Percentiles rank a stretch among this genome's conserved stretches.
Conservation (phyloP, 805 yeast genomes). For the Hagleromyces aurorensis region DNA sequence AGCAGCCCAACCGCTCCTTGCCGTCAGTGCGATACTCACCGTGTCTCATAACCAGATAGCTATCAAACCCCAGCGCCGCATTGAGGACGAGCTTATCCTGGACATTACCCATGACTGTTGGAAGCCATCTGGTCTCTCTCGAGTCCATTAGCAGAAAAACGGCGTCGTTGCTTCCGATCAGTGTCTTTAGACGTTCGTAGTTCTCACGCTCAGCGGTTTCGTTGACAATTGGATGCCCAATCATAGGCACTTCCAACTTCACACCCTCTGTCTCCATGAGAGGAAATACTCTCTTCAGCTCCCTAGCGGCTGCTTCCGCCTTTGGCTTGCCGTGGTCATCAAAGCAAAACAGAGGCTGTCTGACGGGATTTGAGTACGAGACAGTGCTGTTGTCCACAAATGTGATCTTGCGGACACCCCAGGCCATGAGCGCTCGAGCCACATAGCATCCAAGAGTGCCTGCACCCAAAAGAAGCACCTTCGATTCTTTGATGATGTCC, state of each 20-base stretch:
- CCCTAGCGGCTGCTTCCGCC: conserved; percentile 69
- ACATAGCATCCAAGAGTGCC: conserved; percentile 96
- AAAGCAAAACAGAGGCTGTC: conserved; percentile 82
- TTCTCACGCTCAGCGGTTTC: conserved; percentile 43
- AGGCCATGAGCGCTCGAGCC: conserved; percentile 75
- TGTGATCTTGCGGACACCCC: conserved; percentile 87
- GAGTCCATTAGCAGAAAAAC: conserved; percentile 85
- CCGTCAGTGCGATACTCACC: conserved; percentile 40
- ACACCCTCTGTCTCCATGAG: conserved; percentile 58
- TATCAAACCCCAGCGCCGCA: conserved; percentile 93
- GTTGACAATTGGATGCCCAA: conserved; percentile 75
- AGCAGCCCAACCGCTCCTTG: conserved; percentile 68
- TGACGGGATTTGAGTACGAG: conserved; percentile 89
- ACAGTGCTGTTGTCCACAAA: conserved; percentile 86
- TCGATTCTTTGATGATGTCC: conserved; percentile 50
- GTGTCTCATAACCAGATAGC: conserved; percentile 90
- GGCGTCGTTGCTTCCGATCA: conserved; percentile 65
- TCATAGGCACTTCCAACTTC: conserved; percentile 82
- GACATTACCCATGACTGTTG: conserved; percentile 70
- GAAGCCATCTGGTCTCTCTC: conserved; percentile 96
- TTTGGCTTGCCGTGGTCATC: conserved; percentile 81
- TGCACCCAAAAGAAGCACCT: conserved; percentile 79
- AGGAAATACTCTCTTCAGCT: conserved; percentile 71
- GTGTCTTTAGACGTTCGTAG: conserved; percentile 42
- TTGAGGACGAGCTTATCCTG: conserved; percentile 70